These are phyloP conservation scores for Penicillium sp. DNA, from an alignment of 2,329 filamentous ascomycete genomes.

Conservation along the genomic window DNA sequence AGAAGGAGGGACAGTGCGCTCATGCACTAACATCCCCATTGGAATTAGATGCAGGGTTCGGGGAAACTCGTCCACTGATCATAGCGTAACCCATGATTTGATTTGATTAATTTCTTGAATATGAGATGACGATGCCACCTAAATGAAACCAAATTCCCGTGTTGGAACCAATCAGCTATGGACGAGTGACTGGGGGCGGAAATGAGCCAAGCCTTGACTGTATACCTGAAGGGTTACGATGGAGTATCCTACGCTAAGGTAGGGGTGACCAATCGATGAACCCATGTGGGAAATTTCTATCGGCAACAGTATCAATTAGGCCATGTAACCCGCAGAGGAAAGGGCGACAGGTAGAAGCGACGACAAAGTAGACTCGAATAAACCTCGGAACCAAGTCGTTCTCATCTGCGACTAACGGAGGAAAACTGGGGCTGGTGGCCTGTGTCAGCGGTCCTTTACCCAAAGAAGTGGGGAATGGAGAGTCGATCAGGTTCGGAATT, in stretches of 20 bases:
- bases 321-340: background rate
- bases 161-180: background rate
- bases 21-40: background rate
- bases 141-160: slow-evolving; percentile 9
- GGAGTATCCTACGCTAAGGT: background rate
- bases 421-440: slow-evolving; percentile 23
- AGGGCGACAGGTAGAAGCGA: background rate
- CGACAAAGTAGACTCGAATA: slow-evolving; percentile 4
- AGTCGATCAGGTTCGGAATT: slow-evolving; percentile 7
- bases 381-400: slow-evolving; percentile 11
- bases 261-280: background rate
- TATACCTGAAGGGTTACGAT: background rate
- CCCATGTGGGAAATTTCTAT: background rate
- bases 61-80: slow-evolving; percentile 5
- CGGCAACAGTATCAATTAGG: background rate
- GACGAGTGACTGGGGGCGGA: background rate
- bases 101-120: background rate
- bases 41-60: slow-evolving; percentile 5
- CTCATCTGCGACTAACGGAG: slow-evolving; percentile 7
- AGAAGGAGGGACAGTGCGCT: background rate
- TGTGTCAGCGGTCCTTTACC: slow-evolving; percentile 11
- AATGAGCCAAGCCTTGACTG: background rate
- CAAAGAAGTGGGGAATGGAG: slow-evolving; percentile 14
- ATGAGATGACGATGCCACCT: slow-evolving; percentile 17
- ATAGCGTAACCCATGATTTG: background rate